These are phyloP conservation scores for Neurospora crassa DNA, from an alignment of 2,329 filamentous ascomycete genomes.

Conservation along the genomic window DNA sequence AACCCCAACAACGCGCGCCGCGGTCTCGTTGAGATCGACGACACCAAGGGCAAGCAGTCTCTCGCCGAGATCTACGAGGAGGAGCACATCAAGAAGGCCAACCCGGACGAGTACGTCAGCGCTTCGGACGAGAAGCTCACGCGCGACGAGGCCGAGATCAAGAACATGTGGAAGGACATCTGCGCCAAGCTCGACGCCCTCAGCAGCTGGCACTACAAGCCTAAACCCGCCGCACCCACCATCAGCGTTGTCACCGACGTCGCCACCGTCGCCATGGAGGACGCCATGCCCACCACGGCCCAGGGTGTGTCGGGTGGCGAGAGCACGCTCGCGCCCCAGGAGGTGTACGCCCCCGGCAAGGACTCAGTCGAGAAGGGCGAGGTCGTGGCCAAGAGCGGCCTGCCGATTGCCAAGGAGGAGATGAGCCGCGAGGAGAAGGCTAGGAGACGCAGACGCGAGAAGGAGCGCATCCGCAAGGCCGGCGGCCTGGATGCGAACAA, in stretches of 20 bases:
- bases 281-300: constrained; percentile 78
- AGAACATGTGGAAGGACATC: constrained; percentile 72
- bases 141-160: constrained; percentile 76
- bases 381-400: constrained; percentile 66
- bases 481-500: constrained; percentile 29
- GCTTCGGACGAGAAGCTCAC: constrained; percentile 72
- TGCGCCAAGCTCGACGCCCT: constrained; percentile 76
- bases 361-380: constrained; percentile 56
- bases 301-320: constrained; percentile 59
- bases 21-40: constrained; percentile 72
- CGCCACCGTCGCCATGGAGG: constrained; percentile 89
- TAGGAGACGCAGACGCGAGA: constrained; percentile 66
- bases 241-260: constrained; percentile 85
- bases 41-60: constrained; percentile 77
- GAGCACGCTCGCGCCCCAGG: constrained; percentile 83
- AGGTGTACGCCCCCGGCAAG: constrained; percentile 78
- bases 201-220: constrained; percentile 91
- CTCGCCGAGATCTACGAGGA: constrained; percentile 92
- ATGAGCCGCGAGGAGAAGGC: constrained; percentile 81
- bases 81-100: constrained; percentile 69
- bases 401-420: constrained; percentile 73
- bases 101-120: constrained; percentile 72
- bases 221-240: constrained; percentile 70
- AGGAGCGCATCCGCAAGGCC: constrained; percentile 70
- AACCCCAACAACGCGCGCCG: constrained; percentile 53